These are phyloP conservation scores for Ceratonia siliqua DNA, from an alignment of 306 rosid genomes.

Conservation along the genomic window DNA sequence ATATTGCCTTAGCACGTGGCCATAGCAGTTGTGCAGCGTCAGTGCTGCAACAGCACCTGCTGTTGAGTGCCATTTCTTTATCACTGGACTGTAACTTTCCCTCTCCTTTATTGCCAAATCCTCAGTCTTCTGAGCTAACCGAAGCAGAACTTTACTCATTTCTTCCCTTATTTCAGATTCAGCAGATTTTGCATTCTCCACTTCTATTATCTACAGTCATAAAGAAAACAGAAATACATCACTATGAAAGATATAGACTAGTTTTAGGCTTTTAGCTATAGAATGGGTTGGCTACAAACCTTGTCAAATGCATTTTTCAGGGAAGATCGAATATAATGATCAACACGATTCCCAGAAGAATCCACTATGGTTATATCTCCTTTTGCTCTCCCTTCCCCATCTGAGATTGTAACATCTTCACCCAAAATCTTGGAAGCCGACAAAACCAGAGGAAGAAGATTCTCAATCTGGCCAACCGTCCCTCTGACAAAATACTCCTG, in stretches of 20 bases:
- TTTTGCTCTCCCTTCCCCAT: conserved; percentile 45
- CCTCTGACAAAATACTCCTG: conserved; percentile 79
- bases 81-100: conserved; percentile 66
- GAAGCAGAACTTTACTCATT: conserved; percentile 49
- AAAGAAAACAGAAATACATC: neutral
- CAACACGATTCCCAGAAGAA: conserved; percentile 67
- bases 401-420: conserved; percentile 63
- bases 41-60: conserved; percentile 75
- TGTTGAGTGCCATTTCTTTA: conserved; percentile 67
- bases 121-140: conserved; percentile 81
- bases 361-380: conserved; percentile 62
- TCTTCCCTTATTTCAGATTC: conserved; percentile 49
- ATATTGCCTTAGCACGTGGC: conserved; percentile 72
- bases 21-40: conserved; percentile 79
- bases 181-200: conserved; percentile 38
- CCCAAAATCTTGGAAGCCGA: conserved; percentile 73
- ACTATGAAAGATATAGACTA: neutral
- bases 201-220: conserved; percentile 54
- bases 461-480: conserved; percentile 65
- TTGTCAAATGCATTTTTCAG: conserved; percentile 61
- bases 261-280: neutral
- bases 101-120: conserved; percentile 75
- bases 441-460: conserved; percentile 74
- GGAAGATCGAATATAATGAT: conserved; percentile 67
- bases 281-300: conserved; percentile 43